Evolutionary conservation across 2,329 filamentous ascomycete genomes (phyloP).

Genomic region (Scytalidium sp.): DNA sequence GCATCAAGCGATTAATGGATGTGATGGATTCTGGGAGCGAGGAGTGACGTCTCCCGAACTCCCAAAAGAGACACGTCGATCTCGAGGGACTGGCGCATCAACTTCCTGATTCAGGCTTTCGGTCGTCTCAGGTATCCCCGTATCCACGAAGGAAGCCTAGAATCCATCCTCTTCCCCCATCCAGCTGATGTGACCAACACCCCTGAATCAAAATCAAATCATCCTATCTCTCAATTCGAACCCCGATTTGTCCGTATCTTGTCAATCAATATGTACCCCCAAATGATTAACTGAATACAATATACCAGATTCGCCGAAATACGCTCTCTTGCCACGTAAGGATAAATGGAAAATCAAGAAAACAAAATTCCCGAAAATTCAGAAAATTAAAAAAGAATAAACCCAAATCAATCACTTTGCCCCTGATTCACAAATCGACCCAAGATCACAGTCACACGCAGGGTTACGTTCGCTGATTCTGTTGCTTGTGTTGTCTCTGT

Average conservation of each 20-base stretch:
- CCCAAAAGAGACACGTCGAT: not conserved
- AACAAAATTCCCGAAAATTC: no score
- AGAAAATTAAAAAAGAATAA: no score
- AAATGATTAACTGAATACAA: not conserved
- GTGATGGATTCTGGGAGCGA: not conserved
- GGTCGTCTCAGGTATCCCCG: no score
- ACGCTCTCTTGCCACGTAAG: no score
- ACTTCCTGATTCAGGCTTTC: no score
- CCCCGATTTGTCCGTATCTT: not conserved
- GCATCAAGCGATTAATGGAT: not conserved
- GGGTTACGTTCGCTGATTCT: no score
- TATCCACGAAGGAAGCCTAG: no score
- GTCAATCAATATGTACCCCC: not conserved
- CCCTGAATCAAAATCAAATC: not conserved
- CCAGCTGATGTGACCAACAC: not conserved
- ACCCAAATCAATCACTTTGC: not conserved
- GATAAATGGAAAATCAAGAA: no score
- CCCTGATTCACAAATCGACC: not conserved
- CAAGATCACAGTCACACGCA: no score
- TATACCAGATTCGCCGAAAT: not conserved
- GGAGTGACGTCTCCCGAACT: not conserved
- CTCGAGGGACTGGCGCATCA: not conserved
- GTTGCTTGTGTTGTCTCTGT: no score
- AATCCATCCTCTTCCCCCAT: not conserved
- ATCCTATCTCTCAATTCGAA: no score